These are phyloP conservation scores for Sonneratia caseolaris DNA, from an alignment of 345 rosid species.

Conservation along the genomic window DNA sequence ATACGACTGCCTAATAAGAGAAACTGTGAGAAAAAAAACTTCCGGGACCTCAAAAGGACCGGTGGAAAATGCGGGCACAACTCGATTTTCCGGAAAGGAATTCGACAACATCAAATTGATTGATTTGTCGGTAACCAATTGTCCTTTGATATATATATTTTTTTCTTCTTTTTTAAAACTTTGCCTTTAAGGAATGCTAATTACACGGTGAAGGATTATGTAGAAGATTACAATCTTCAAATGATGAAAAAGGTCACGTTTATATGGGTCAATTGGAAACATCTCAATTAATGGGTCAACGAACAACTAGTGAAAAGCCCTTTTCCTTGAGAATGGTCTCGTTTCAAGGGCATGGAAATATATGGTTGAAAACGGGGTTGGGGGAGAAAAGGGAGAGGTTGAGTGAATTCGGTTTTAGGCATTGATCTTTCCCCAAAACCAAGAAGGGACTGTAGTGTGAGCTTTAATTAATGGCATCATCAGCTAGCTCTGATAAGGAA, in stretches of 20 bases:
- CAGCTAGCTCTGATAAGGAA: constrained; percentile 1
- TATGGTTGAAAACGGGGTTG: background rate
- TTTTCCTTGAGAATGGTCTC: too few species aligned
- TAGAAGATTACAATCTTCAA: background rate
- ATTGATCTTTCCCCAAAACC: background rate
- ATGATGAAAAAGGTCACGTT: background rate
- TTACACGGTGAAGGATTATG: background rate
- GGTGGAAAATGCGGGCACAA: background rate
- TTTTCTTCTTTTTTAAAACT: background rate
- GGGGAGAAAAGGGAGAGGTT: background rate
- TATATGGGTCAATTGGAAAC: background rate
- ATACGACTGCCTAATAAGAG: background rate
- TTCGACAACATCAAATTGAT: background rate
- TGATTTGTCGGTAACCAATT: background rate
- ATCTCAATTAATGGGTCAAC: constrained; percentile 1
- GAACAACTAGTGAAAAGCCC: background rate
- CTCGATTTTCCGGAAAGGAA: background rate
- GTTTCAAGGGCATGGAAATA: too few species aligned
- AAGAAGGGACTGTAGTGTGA: background rate
- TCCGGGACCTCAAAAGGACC: background rate
- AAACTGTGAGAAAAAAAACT: background rate
- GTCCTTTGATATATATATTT: background rate
- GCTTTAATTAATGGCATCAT: constrained; percentile 6
- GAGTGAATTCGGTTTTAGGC: background rate
- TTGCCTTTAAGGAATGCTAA: constrained; percentile 2